Conservation (phyloP, 305 asterid genomes). For the Striga hermonthica region DNA sequence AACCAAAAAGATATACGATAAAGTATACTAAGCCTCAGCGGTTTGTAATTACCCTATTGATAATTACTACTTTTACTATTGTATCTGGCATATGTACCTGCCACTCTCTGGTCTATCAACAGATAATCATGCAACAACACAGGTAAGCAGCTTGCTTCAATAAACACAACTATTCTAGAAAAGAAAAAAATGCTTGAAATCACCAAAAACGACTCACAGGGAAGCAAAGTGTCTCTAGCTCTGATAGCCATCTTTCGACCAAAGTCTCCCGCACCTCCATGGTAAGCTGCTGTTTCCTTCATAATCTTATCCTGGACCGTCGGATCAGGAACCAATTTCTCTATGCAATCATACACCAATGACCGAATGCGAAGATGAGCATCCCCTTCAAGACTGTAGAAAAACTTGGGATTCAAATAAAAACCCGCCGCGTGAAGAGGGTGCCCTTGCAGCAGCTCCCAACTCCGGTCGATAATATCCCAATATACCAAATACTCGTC, state of each 20-base stretch:
- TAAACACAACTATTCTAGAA: too few relatives aligned
- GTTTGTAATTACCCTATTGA: too few relatives aligned
- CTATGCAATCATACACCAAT: constrained; percentile 72
- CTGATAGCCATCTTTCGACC: constrained; percentile 90
- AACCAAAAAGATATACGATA: too few relatives aligned
- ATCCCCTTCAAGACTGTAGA: constrained; percentile 76
- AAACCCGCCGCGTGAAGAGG: constrained; percentile 94
- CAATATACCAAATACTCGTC: constrained; percentile 67
- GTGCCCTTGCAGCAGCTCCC: constrained; percentile 75
- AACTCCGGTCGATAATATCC: constrained; percentile 74
- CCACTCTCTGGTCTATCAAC: too few relatives aligned
- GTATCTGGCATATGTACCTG: too few relatives aligned
- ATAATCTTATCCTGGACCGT: constrained; percentile 70
- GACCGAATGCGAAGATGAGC: constrained; percentile 66
- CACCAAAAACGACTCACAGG: constrained; percentile 52
- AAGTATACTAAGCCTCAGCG: too few relatives aligned
- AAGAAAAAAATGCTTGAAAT: not conserved
- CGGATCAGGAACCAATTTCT: constrained; percentile 74
- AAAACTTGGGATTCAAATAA: constrained; percentile 83
- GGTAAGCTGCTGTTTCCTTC: constrained; percentile 74
- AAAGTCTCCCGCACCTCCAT: constrained; percentile 76
- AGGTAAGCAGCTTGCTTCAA: too few relatives aligned
- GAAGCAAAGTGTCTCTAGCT: constrained; percentile 77
- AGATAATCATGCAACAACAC: too few relatives aligned
- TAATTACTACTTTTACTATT: too few relatives aligned